Percentiles rank a stretch among this genome's conserved stretches.
Conservation (phyloP, 2,329 filamentous ascomycete genomes). For the Chalaropsis thielavioides region DNA sequence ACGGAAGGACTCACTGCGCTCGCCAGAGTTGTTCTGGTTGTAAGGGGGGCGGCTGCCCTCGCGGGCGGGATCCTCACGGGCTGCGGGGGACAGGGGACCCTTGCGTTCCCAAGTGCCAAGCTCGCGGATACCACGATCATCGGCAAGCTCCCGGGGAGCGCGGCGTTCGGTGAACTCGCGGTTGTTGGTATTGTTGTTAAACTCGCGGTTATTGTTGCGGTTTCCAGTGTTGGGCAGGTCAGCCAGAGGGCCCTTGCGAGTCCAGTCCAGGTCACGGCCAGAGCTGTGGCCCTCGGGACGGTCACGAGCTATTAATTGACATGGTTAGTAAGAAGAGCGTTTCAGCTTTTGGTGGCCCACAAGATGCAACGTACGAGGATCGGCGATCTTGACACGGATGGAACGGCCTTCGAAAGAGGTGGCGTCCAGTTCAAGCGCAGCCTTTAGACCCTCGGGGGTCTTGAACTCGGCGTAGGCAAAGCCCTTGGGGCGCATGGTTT, state of each 20-base stretch:
- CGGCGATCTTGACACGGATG: slow-evolving; percentile 88
- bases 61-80: slow-evolving; percentile 39
- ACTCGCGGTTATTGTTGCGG: slow-evolving; percentile 32
- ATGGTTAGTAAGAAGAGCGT: neutral
- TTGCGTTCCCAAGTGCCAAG: slow-evolving; percentile 90
- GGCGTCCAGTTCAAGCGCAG: slow-evolving; percentile 72
- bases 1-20: slow-evolving; percentile 42
- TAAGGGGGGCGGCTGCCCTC: slow-evolving; percentile 40
- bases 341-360: neutral
- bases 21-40: slow-evolving; percentile 28
- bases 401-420: slow-evolving; percentile 72
- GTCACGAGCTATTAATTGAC: slow-evolving; percentile 7
- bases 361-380: slow-evolving; percentile 61
- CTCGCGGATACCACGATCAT: slow-evolving; percentile 66
- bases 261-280: slow-evolving; percentile 79
- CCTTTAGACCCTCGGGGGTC: slow-evolving; percentile 75
- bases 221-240: slow-evolving; percentile 42
- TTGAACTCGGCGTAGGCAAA: slow-evolving; percentile 96
- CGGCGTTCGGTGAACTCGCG: slow-evolving; percentile 44
- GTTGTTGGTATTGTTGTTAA: slow-evolving; percentile 37
- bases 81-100: slow-evolving; percentile 67
- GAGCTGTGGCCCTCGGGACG: slow-evolving; percentile 35
- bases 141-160: slow-evolving; percentile 40
- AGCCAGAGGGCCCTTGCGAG: slow-evolving; percentile 76
- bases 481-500: slow-evolving; percentile 87